These are phyloP conservation scores for Hyphopichia khmerensis DNA, from an alignment of 1,139 yeast genomes.

Conservation along the genomic window DNA sequence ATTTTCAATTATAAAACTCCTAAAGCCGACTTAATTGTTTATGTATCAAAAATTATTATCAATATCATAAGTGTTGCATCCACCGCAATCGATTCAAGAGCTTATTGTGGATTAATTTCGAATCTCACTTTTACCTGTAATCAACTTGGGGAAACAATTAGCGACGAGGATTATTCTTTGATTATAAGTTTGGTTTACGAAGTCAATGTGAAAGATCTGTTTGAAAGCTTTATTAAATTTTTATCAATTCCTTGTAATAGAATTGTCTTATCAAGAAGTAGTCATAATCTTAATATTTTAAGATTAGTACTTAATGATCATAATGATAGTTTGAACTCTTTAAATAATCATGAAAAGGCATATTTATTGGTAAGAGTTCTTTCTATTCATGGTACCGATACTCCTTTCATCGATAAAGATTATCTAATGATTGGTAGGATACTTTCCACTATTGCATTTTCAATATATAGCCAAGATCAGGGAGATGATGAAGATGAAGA, in stretches of 20 bases:
- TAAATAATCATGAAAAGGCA: conserved; percentile 7
- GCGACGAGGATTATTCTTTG: background rate
- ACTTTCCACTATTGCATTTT: conserved; percentile 21
- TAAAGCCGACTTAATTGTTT: background rate
- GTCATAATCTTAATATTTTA: conserved; percentile 2
- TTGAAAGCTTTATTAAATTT: conserved; percentile 16
- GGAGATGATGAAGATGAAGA: conserved; percentile 14
- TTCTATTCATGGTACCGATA: conserved; percentile 15
- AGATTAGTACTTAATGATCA: conserved; percentile 1
- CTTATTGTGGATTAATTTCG: background rate
- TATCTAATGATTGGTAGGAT: conserved; percentile 20
- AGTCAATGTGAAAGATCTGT: conserved; percentile 19
- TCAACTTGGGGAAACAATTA: conserved; percentile 1
- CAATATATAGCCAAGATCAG: conserved; percentile 12
- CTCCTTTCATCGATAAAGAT: conserved; percentile 16
- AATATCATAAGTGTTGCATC: background rate
- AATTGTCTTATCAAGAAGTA: background rate
- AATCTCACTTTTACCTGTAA: background rate
- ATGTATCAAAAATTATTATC: background rate
- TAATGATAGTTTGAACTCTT: background rate
- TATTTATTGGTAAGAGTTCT: conserved; percentile 20
- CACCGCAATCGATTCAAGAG: background rate
- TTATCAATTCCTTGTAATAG: conserved; percentile 8
- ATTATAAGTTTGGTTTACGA: conserved; percentile 14
- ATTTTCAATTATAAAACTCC: background rate